A percentile compares a stretch with the other conserved stretches of the same genome.
Conservation (phyloP, 768 basidiomycete genomes). For the Austroboletus festivus region DNA sequence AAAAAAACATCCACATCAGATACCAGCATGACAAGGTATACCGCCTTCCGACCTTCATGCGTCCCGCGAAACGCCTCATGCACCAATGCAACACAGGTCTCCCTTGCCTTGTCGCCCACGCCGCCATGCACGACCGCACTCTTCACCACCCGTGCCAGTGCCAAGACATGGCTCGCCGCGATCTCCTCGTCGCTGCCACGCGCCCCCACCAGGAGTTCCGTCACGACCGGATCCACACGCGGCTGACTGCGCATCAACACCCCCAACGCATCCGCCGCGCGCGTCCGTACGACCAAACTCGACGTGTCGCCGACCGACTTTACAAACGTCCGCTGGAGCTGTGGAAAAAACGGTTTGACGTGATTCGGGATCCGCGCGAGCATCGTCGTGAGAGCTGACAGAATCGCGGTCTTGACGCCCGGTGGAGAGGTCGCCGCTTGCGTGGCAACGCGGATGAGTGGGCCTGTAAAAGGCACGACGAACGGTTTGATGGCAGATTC, state of each 20-base stretch:
- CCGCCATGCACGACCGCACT: conserved; percentile 61
- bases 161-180: conserved; percentile 69
- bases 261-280: conserved; percentile 83
- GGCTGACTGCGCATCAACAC: conserved; percentile 88
- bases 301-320: conserved; percentile 84
- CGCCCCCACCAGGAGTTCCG: conserved; percentile 71
- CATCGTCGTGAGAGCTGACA: conserved; percentile 82
- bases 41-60: conserved; percentile 60
- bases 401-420: conserved; percentile 88
- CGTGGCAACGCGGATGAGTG: conserved; percentile 91
- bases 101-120: conserved; percentile 72
- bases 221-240: conserved; percentile 90
- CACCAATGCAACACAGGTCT: conserved; percentile 71
- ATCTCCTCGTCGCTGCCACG: conserved; percentile 65
- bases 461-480: conserved; percentile 93
- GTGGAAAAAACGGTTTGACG: conserved; percentile 98
- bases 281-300: conserved; percentile 73
- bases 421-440: conserved; percentile 88
- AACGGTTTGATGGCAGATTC: conserved; percentile 87
- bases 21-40: too few relatives aligned
- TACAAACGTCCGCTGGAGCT: conserved; percentile 93
- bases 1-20: too few relatives aligned
- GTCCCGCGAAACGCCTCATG: conserved; percentile 73
- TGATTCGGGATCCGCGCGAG: conserved; percentile 81
- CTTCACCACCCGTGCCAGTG: conserved; percentile 70